phyloP scores from a whole-genome alignment of 805 yeast species.

The Suhomyces vadensis region DNA sequence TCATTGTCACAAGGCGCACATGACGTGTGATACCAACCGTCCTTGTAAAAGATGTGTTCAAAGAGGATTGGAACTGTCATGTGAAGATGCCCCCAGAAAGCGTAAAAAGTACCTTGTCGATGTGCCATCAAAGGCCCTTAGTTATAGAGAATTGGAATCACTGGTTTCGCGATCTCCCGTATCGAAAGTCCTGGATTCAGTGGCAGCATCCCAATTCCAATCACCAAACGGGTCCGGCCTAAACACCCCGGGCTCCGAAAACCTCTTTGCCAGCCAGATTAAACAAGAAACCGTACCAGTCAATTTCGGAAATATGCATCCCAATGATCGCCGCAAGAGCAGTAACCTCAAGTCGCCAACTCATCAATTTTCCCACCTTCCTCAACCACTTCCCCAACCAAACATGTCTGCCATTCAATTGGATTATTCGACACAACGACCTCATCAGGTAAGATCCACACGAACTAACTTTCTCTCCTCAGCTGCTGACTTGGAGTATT shows the following conservation, averaged over 20 bases:
- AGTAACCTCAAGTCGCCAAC: background rate
- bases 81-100: constrained; percentile 90
- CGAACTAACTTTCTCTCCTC: constrained; percentile 57
- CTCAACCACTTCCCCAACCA: background rate
- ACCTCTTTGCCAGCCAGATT: background rate
- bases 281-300: background rate
- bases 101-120: constrained; percentile 77
- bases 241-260: background rate
- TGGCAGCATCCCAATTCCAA: background rate
- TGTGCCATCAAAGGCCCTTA: constrained; percentile 37
- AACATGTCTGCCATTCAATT: background rate
- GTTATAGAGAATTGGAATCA: background rate
- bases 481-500: constrained; percentile 74
- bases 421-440: background rate
- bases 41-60: constrained; percentile 80
- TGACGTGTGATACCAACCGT: constrained; percentile 84
- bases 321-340: background rate
- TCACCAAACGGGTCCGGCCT: background rate
- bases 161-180: background rate
- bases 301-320: background rate
- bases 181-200: background rate
- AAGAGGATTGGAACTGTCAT: constrained; percentile 65
- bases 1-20: constrained; percentile 88
- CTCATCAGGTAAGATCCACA: constrained; percentile 11
- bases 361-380: background rate